Base-by-base conservation (phyloP, 129 eudicot genomes). In the Cynara cardunculus region DNA sequence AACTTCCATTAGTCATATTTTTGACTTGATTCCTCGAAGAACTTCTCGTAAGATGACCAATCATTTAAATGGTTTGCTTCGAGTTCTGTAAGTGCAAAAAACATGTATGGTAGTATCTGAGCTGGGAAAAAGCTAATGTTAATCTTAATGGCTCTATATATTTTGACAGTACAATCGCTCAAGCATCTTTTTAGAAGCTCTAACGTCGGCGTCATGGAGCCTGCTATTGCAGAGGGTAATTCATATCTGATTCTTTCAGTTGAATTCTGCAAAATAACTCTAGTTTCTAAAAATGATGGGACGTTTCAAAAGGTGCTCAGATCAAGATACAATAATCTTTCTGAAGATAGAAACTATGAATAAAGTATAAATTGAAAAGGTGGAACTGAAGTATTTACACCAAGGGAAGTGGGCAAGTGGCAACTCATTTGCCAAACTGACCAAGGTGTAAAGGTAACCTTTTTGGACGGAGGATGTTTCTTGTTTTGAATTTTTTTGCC, bases 131-230 rank as follows among this genome's bases (percentile, higher is more conserved):
- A n/a, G 6, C 10, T 69, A 25, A 49, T 69, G 5, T 24, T 74
- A 16, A 25, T 26, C 8, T 27, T 78, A 69, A 22, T 19, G 12
- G 19, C 31, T 87, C 24, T 80, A 49, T 74, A 26, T 46, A 77
- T 74, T 74, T 74, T 87, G 71, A 32, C 89, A 94, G 98, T 61
- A 0, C 30, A 75, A 21, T 34, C 81, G 80, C 30, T 80, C 84
- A 22, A 90, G 92, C 85, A 27, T 71, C 25, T 61, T 77, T 66
- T 81, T 85, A 53, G 85, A 86, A 78, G 82, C 80, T 59, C 80
- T 94, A 76, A 84, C 97, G 1, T 82, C 89, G 22, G 69, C 93
- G 25, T 73, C 91, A 37, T 91, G 98, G 98, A 46, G 71, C 69
- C 76, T 87, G 81, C 92, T 90, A 31, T 44, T 87, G 34, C 73